Evolutionary conservation across 805 yeast species (phyloP).

Genomic region (Dipodascus albidus): DNA sequence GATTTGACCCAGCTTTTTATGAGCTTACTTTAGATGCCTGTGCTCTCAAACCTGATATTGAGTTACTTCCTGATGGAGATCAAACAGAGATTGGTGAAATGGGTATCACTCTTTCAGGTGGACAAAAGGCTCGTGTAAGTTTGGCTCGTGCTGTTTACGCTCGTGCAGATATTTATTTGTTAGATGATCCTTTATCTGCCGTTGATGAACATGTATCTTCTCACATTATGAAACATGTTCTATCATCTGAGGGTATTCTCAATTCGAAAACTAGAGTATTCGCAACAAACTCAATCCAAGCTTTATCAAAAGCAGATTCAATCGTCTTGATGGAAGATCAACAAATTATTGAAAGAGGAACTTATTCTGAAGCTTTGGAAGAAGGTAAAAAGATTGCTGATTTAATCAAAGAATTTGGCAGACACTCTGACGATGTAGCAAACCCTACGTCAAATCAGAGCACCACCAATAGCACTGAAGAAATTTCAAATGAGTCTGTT

Average conservation of each 20-base stretch:
- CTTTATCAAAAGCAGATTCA: slow-evolving; percentile 58
- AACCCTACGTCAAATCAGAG: not conserved
- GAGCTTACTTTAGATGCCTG: slow-evolving; percentile 76
- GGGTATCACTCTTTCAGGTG: slow-evolving; percentile 93
- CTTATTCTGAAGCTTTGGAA: slow-evolving; percentile 40
- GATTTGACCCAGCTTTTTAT: slow-evolving; percentile 71
- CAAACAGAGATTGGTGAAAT: slow-evolving; percentile 91
- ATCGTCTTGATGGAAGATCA: slow-evolving; percentile 50
- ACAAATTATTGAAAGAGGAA: slow-evolving; percentile 39
- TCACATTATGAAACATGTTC: slow-evolving; percentile 61
- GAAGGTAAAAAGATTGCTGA: slow-evolving; percentile 32
- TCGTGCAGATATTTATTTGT: slow-evolving; percentile 78
- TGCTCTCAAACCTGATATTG: slow-evolving; percentile 70
- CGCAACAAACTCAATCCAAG: slow-evolving; percentile 74
- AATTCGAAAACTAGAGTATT: slow-evolving; percentile 58
- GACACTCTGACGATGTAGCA: not conserved
- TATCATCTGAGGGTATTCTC: slow-evolving; percentile 64
- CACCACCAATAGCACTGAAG: not conserved
- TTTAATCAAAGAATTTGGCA: slow-evolving; percentile 17
- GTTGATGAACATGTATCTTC: slow-evolving; percentile 96
- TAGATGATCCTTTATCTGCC: slow-evolving; percentile 92
- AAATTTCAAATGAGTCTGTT: not conserved
- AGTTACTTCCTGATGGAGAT: slow-evolving; percentile 79
- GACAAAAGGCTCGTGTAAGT: slow-evolving; percentile 92
- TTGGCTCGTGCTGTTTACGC: slow-evolving; percentile 94